Evolutionary conservation across 1,284 basidiomycete genomes (phyloP), one percentile per base, ranked within the genome.

Genomic region (Ceratobasidium sp.): DNA sequence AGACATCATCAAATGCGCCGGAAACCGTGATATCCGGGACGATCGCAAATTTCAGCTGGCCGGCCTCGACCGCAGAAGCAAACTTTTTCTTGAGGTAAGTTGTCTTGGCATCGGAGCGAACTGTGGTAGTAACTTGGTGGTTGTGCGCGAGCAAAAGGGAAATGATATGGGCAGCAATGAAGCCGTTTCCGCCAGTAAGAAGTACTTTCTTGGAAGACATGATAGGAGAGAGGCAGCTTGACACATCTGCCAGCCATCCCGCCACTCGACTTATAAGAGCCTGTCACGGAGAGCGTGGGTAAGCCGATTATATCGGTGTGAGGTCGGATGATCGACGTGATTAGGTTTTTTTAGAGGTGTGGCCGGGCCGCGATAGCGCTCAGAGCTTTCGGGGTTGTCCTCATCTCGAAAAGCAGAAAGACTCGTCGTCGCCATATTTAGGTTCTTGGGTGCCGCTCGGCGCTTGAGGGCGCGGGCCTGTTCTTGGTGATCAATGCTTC

Each of bases 1-100:
- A 18, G 30, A 73, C 74, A 30, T 75, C 72, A 34, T 77, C 72
- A 55, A 73, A 75, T n/a, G 75, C 74, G 16, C 75, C 75, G 0
- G 67, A 57, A 8, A n/a, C 58, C 1, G 61, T 59, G 12, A 76
- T 73, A 46, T 76, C 75, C 16, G 67, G 45, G 2, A 77, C 75
- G 9, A 77, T 52, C 21, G 71, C 72, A 28, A 62, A 71, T 39
- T 71, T 71, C 30, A 76, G 60, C 26, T 43, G 53, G 23, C 53
- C 62, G 1, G 41, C n/a, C 4, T 28, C 28, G 36, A 72, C 36
- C n/a, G 46, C 60, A 16, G 50, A 36, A n/a, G 73, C 41, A 50
- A 75, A 74, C 43, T 64, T 67, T 36, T 57, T 34, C 14, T 41
- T 12, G 36, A 74, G 72, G 14, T 62, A 72, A 1, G 62, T 57